Conservation (phyloP, 2,329 filamentous ascomycete genomes). For the Colletotrichum spinosum region DNA sequence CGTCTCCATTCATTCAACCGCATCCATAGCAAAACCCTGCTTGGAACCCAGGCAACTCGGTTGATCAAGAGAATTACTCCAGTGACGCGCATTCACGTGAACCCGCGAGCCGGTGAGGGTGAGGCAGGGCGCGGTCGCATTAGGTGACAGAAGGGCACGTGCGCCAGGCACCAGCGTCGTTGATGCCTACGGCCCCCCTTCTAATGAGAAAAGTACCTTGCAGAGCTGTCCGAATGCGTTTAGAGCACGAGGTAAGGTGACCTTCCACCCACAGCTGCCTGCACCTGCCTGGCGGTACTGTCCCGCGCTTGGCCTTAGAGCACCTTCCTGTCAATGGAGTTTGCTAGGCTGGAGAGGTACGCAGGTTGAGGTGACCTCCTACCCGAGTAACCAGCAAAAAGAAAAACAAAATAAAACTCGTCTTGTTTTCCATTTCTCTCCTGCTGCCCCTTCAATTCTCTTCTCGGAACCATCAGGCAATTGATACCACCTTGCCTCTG, state of each 20-base stretch:
- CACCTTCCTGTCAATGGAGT: constrained; percentile 11
- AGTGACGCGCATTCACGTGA: constrained; percentile 21
- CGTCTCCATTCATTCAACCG: too few species aligned
- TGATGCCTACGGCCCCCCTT: constrained; percentile 14
- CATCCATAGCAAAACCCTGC: too few species aligned
- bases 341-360: not conserved
- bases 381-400: not conserved
- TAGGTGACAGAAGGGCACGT: constrained; percentile 22
- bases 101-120: constrained; percentile 8
- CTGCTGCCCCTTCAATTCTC: not conserved
- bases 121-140: not conserved
- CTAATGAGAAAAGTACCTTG: not conserved
- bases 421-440: not conserved
- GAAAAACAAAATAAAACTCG: constrained; percentile 14
- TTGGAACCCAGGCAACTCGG: too few species aligned
- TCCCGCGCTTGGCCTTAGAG: too few species aligned
- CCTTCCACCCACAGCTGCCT: not conserved
- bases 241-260: not conserved
- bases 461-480: not conserved
- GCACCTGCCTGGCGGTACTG: too few species aligned
- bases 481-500: not conserved
- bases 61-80: too few species aligned
- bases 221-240: constrained; percentile 13
- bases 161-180: constrained; percentile 36
- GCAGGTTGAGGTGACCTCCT: not conserved